Percentiles rank a stretch among this genome's conserved stretches.
phyloP scores from a whole-genome alignment of 2,329 filamentous ascomycete species.

The Colletotrichum chlorophyti region DNA sequence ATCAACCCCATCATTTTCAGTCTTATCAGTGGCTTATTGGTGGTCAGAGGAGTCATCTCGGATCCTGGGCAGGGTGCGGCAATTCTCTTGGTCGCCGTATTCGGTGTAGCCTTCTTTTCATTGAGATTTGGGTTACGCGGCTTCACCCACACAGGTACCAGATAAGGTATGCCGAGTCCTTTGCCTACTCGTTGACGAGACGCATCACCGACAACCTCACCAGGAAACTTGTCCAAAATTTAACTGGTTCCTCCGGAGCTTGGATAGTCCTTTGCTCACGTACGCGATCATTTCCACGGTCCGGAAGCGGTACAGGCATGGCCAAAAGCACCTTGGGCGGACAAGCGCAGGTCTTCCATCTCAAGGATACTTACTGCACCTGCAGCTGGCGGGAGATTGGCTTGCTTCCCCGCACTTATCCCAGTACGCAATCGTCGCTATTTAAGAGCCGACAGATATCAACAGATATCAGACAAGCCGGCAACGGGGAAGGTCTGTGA shows the following conservation, averaged over 20 bases:
- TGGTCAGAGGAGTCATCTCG: constrained; percentile 36
- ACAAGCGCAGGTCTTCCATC: background rate
- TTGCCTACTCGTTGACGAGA: background rate
- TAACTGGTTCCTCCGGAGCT: background rate
- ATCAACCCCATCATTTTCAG: constrained; percentile 36
- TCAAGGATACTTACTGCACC: background rate
- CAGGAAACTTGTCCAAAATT: background rate
- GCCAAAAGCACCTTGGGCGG: background rate
- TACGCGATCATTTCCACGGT: background rate
- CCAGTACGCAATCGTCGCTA: background rate
- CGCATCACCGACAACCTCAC: background rate
- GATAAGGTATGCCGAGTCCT: constrained; percentile 5
- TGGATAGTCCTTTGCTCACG: background rate
- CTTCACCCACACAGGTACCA: constrained; percentile 13
- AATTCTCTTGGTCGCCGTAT: constrained; percentile 35
- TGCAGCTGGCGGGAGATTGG: background rate
- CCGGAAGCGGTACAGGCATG: background rate
- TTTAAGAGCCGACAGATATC: constrained; percentile 2
- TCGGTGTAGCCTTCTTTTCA: constrained; percentile 35
- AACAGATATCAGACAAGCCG: background rate
- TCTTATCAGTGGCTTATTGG: constrained; percentile 34
- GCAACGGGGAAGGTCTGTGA: constrained; percentile 5
- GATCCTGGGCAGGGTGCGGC: constrained; percentile 36
- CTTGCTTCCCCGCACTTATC: background rate
- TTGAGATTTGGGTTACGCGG: constrained; percentile 33